Conservation (phyloP, 108 stramenopile species). For the Cafeteria roenbergensis region DNA sequence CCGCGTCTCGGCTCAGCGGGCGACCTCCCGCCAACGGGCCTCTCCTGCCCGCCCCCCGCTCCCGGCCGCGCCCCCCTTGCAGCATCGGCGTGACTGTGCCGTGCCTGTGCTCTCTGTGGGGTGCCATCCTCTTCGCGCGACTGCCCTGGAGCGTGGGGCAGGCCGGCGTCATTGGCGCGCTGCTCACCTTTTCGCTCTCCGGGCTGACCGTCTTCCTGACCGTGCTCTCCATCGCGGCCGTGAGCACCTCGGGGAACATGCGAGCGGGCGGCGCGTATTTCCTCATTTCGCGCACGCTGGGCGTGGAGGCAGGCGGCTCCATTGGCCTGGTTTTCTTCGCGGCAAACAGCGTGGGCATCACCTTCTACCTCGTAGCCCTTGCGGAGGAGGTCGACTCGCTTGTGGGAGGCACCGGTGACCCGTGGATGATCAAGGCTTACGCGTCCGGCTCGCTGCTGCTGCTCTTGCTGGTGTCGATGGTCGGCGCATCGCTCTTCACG, state of each 20-base stretch:
- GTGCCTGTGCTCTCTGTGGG: slow-evolving; percentile 16
- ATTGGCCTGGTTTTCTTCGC: slow-evolving; percentile 16
- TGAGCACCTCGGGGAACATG: slow-evolving; percentile 16
- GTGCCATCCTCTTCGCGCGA: slow-evolving; percentile 22
- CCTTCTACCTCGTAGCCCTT: slow-evolving; percentile 20
- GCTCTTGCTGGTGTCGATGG: slow-evolving; percentile 1
- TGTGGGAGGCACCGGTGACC: background rate
- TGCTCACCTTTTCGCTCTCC: slow-evolving; percentile 9
- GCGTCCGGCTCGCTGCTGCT: slow-evolving; percentile 9
- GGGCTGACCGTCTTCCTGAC: slow-evolving; percentile 5
- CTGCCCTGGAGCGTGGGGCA: slow-evolving; percentile 11
- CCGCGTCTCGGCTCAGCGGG: too few species aligned
- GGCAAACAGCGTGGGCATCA: slow-evolving; percentile 7
- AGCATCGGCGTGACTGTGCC: slow-evolving; percentile 17
- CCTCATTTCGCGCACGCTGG: slow-evolving; percentile 23
- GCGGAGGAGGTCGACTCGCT: slow-evolving; percentile 12
- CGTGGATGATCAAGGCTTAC: slow-evolving; percentile 1
- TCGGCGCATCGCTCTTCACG: slow-evolving; percentile 11
- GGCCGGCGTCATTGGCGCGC: slow-evolving; percentile 8
- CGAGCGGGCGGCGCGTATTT: slow-evolving; percentile 15
- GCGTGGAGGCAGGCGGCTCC: slow-evolving; percentile 23
- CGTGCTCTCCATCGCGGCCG: slow-evolving; percentile 8
- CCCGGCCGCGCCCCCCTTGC: too few species aligned
- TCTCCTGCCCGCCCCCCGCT: too few species aligned
- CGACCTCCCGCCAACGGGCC: too few species aligned